Base-by-base conservation (phyloP, 495 filamentous ascomycete genomes). In the Choiromyces venosus region DNA sequence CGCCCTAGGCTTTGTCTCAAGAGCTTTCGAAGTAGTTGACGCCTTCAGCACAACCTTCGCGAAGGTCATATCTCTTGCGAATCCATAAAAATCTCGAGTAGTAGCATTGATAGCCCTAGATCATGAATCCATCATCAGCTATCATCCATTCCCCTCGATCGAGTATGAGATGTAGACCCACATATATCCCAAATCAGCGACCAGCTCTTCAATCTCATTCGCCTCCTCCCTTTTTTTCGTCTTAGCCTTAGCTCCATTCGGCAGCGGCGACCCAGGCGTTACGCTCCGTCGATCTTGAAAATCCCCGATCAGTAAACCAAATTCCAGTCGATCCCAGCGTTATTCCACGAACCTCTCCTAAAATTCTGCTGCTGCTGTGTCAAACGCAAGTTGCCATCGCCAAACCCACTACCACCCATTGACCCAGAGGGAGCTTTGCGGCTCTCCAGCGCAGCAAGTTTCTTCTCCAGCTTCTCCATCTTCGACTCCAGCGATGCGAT, bases 401-500 rank as follows among this genome's bases (percentile, higher is more conserved):
- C 25, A 33, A 29, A 6, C 52, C 52, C 25, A 33, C 33, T 61
- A 1, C 25, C 25, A 16, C 52, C 10, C 52, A 61, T 16, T 16
- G 52, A 33, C 40, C 38, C 52, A 33, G 52, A 33, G 25, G 76
- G 74, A 65, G 66, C 68, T 65, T 71, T 70, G 7, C 72, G 71
- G 37, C 39, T 71, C 75, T 81, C 70, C 37, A 81, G 78, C 6
- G 69, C 42, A n/a, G 74, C 74, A 38, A 81, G 74, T 29, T 81
- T 77, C 68, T 87, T 90, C 81, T 95, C 91, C 19, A 98, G 87
- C 83, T 89, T 92, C 80, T 97, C 94, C 74, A 94, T 89, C 69
- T 91, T 90, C 7, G 91, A 88, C 82, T 98, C 94, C 36, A 98
- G 86, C 2, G 93, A 94, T 9, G 93, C 93, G 38, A 97, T 93